Evolutionary conservation across 345 rosid genomes (phyloP).

Genomic region (Hibiscus syriacus): DNA sequence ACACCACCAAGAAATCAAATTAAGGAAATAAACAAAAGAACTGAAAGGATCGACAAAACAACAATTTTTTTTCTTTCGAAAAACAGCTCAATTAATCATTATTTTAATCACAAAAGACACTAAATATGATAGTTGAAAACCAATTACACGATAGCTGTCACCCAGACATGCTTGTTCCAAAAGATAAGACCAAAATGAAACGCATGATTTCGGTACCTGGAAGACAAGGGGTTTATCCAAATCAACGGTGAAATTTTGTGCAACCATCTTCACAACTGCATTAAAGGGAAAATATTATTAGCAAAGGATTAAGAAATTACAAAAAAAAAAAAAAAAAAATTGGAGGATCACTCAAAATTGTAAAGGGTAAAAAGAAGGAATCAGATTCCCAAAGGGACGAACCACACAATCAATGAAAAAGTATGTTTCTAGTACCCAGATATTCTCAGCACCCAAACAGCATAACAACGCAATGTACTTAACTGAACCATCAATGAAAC

Average conservation of each 20-base stretch:
- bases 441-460: slow-evolving; percentile 13
- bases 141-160: background rate
- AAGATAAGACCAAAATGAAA: background rate
- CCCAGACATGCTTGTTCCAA: background rate
- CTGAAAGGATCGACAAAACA: background rate
- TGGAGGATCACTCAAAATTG: too few species aligned
- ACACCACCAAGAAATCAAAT: background rate
- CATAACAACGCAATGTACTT: slow-evolving; percentile 11
- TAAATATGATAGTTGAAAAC: background rate
- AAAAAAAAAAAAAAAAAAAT: too few species aligned
- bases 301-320: background rate
- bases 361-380: background rate
- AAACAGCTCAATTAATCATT: background rate
- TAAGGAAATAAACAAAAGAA: background rate
- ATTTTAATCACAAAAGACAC: background rate
- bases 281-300: background rate
- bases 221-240: slow-evolving; percentile 79
- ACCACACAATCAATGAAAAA: background rate
- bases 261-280: slow-evolving; percentile 57
- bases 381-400: background rate
- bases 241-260: slow-evolving; percentile 69
- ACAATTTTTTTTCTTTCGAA: too few species aligned
- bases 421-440: background rate
- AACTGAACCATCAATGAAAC: background rate
- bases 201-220: slow-evolving; percentile 45